Conservation (phyloP, 108 stramenopile species). For the Pinguiococcus pyrenoidosus region DNA sequence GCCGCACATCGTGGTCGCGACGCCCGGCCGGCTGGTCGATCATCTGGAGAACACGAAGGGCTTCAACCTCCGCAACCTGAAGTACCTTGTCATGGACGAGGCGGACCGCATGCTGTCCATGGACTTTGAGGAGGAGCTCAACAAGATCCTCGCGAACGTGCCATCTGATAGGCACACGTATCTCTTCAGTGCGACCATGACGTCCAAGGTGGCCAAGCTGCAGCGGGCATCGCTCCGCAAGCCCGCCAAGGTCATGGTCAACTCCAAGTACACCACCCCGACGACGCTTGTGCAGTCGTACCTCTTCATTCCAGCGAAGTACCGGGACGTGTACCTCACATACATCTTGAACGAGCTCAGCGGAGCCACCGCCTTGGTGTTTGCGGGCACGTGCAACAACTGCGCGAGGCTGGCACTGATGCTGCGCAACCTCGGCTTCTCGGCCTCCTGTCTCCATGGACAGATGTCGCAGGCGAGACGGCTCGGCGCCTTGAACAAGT, state of each 20-base stretch:
- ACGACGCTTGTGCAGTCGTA: slow-evolving; percentile 85
- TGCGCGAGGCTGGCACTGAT: slow-evolving; percentile 81
- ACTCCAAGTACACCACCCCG: slow-evolving; percentile 86
- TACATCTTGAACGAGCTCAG: slow-evolving; percentile 89
- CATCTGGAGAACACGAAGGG: slow-evolving; percentile 97
- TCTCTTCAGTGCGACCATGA: slow-evolving; percentile 98
- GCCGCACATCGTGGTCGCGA: slow-evolving; percentile 93
- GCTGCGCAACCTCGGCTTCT: slow-evolving; percentile 89
- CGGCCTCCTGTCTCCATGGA: slow-evolving; percentile 88
- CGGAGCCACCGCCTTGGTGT: slow-evolving; percentile 56
- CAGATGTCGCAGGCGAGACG: slow-evolving; percentile 97
- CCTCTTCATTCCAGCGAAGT: slow-evolving; percentile 96
- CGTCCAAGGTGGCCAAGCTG: slow-evolving; percentile 89
- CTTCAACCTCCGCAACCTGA: slow-evolving; percentile 66
- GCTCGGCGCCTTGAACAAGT: slow-evolving; percentile 83
- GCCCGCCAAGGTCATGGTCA: slow-evolving; percentile 80
- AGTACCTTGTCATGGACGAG: slow-evolving; percentile 90
- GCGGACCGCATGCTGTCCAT: slow-evolving; percentile 96
- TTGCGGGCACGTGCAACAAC: slow-evolving; percentile 94
- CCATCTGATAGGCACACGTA: slow-evolving; percentile 71
- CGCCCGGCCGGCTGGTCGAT: slow-evolving; percentile 92
- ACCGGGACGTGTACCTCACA: slow-evolving; percentile 96
- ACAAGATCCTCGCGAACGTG: slow-evolving; percentile 73
- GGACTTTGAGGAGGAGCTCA: slow-evolving; percentile 59
- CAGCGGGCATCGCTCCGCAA: slow-evolving; percentile 78